phyloP scores from a whole-genome alignment of 495 filamentous ascomycete species.

The Xylaria curta region DNA sequence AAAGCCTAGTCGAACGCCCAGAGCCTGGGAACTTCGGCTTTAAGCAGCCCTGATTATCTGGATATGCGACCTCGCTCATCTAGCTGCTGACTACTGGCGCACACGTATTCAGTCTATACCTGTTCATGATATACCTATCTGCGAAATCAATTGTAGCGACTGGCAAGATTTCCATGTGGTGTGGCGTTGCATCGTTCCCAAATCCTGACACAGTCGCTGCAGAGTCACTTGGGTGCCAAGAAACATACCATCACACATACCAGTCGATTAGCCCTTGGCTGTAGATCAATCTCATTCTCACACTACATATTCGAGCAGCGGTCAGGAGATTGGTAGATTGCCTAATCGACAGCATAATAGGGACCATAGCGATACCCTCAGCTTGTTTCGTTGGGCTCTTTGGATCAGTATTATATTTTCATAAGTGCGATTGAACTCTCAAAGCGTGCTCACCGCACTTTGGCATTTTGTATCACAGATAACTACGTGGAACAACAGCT shows the following conservation, averaged over 20 bases:
- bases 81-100: not conserved
- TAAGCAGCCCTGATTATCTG: not conserved
- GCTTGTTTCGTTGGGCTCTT: not conserved
- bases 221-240: constrained; percentile 2
- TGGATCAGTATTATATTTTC: not conserved
- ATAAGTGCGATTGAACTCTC: not conserved
- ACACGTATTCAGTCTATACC: not conserved
- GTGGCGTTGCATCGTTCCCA: not conserved
- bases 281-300: no score
- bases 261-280: not conserved
- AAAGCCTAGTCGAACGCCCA: no score
- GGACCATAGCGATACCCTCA: not conserved
- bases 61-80: not conserved
- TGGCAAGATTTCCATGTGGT: not conserved
- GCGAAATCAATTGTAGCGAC: not conserved
- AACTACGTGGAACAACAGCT: no score
- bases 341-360: not conserved
- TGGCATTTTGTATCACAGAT: no score
- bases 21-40: no score
- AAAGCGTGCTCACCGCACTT: not conserved
- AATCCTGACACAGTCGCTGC: not conserved
- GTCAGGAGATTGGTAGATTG: not conserved
- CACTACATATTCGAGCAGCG: not conserved
- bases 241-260: not conserved
- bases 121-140: not conserved